Percentiles rank a stretch among this genome's conserved stretches.
Conservation (phyloP, 2,329 filamentous ascomycete species). For the Bimuria novae-zelandiae region DNA sequence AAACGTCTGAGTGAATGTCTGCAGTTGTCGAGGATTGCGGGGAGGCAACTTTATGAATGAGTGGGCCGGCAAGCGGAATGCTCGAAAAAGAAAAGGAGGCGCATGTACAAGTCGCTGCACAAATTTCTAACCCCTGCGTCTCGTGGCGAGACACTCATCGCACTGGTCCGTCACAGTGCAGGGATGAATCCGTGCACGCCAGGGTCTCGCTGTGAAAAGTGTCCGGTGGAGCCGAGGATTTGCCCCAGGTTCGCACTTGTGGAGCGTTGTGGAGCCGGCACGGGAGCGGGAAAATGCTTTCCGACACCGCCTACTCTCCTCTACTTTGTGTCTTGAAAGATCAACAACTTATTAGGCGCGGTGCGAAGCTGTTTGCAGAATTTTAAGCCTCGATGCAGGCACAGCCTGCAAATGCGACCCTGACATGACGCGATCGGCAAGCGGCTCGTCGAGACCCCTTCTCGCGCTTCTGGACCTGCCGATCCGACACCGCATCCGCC, state of each 20-base stretch:
- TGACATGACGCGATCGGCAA: constrained; percentile 4
- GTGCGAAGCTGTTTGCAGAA: background rate
- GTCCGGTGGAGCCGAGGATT: background rate
- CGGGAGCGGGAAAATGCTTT: background rate
- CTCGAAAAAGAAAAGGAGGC: constrained; percentile 11
- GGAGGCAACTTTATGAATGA: constrained; percentile 13
- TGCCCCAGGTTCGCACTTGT: background rate
- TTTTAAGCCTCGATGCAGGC: background rate
- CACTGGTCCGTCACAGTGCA: background rate
- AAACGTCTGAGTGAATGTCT: background rate
- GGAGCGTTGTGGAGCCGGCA: background rate
- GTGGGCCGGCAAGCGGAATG: constrained; percentile 8
- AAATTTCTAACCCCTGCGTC: constrained; percentile 6
- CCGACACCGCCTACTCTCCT: background rate
- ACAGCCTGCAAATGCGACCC: background rate
- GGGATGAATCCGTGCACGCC: background rate
- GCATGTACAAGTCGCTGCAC: constrained; percentile 15
- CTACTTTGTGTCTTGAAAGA: no score
- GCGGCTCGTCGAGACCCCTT: background rate
- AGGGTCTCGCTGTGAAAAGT: background rate
- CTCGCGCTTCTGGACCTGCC: constrained; percentile 40
- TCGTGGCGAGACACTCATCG: constrained; percentile 1
- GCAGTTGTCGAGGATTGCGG: constrained; percentile 4
- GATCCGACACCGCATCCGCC: background rate
- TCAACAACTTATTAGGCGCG: no score